These are phyloP conservation scores for Meyerozyma athensensis DNA, from an alignment of 1,139 yeast species.

Conservation along the genomic window DNA sequence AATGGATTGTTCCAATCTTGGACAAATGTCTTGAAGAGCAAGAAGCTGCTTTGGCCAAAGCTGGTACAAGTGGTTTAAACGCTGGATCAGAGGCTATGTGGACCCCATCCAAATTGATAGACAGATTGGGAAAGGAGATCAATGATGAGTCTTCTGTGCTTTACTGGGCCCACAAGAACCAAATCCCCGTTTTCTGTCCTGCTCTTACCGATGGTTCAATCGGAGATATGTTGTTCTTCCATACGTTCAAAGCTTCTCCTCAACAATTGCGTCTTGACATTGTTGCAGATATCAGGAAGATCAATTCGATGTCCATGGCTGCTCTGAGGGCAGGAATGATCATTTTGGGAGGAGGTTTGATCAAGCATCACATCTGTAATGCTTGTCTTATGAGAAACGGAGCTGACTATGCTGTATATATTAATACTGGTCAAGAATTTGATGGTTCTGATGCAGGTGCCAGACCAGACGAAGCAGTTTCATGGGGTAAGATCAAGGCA, in stretches of 20 bases:
- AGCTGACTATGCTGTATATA: conserved; percentile 95
- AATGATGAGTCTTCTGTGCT: conserved; percentile 90
- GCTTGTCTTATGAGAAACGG: conserved; percentile 99
- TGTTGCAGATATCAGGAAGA: conserved; percentile 86
- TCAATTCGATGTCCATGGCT: conserved; percentile 91
- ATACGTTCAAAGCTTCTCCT: conserved; percentile 92
- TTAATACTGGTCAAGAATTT: conserved; percentile 97
- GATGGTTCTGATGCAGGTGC: conserved; percentile 99
- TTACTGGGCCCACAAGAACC: conserved; percentile 96
- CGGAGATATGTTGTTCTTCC: conserved; percentile 98
- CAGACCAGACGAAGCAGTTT: conserved; percentile 96
- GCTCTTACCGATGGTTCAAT: conserved; percentile 96
- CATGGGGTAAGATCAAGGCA: conserved; percentile 98
- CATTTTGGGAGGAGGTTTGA: conserved; percentile 91
- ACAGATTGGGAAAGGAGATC: conserved; percentile 91
- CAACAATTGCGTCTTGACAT: conserved; percentile 84
- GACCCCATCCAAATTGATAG: conserved; percentile 93
- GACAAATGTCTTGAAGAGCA: conserved; percentile 88
- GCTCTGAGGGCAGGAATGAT: conserved; percentile 96
- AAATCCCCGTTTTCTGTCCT: conserved; percentile 95
- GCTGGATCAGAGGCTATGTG: conserved; percentile 51
- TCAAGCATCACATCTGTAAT: conserved; percentile 95
- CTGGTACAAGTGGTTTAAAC: conserved; percentile 55
- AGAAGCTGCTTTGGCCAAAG: conserved; percentile 54
- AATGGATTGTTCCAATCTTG: conserved; percentile 94